A percentile compares a stretch with the other conserved stretches of the same genome.
Evolutionary conservation across 176 grass and related monocot genomes (phyloP).

Genomic region (Secale cereale): DNA sequence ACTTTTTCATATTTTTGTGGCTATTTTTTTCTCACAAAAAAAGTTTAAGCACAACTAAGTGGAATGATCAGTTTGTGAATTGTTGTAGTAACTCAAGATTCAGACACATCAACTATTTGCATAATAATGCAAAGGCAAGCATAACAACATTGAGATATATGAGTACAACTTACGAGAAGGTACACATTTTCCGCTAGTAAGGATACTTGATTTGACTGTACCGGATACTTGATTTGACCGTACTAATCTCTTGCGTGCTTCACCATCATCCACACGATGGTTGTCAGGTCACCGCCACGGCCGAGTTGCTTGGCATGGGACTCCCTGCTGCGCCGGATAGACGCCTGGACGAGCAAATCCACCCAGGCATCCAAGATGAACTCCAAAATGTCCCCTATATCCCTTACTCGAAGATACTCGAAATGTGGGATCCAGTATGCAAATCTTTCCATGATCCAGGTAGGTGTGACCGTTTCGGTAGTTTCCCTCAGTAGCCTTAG

Average conservation of each 20-base stretch:
- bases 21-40: too few species aligned
- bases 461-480: neutral
- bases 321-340: neutral
- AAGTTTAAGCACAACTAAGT: too few species aligned
- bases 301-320: neutral
- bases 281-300: neutral
- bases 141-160: neutral
- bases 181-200: neutral
- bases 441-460: too few species aligned
- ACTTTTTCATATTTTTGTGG: too few species aligned
- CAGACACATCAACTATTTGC: too few species aligned
- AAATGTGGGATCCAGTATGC: neutral
- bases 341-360: neutral
- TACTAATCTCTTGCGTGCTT: too few species aligned
- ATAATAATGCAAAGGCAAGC: too few species aligned
- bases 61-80: too few species aligned
- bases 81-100: too few species aligned
- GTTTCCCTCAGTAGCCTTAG: neutral
- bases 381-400: neutral
- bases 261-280: too few species aligned
- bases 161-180: neutral
- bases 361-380: neutral
- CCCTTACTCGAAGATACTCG: fast-evolving
- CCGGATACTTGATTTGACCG: too few species aligned
- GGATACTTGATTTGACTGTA: too few species aligned